Base-by-base conservation (phyloP, 495 filamentous ascomycete species). In the Tuber magnatum region DNA sequence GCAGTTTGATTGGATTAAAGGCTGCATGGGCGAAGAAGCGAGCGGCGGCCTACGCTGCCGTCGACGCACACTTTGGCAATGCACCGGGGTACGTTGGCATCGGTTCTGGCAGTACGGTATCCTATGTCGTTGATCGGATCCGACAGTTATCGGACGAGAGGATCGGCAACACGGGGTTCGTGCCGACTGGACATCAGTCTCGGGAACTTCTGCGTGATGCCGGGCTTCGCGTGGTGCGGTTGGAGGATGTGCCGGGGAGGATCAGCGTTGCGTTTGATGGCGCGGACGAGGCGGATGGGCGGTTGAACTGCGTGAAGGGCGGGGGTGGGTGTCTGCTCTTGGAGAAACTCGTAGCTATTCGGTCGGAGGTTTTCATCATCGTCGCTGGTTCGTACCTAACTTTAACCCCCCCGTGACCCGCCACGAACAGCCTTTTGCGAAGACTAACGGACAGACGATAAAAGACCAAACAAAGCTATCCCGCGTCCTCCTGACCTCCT, bases 281-380 rank as follows among this genome's bases (percentile, higher is more conserved):
- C 44, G 94, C 94, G 43, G 94, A 98, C 83, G 94, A 98, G 85
- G 93, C 97, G 41, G 94, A 98, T 83, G 91, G 91, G 41, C 91
- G 93, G 41, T 84, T 97, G 73, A 98, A 97, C 84, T 92, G 93
- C 81, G 96, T 98, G 84, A 98, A 98, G 85, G 94, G 94, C 68
- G 94, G 94, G 18, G 94, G 94, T 68, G 94, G 92, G 40, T 98
- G 94, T 84, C 85, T 97, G 76, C 96, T 95, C 86, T 93, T 97
- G 84, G 94, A 98, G 87, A 98, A 98, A 86, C 85, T 97, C 38
- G 94, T 98, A 20, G 93, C 93, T 8, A 88, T 91, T 42, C 88
- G 90, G 75, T 91, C 93, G 0, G 90, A 88, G 86, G 90, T 92
- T 77, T 97, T 97, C 81, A 88, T 98, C 73, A 93, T 92, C 81